A percentile compares a stretch with the other conserved stretches of the same genome.
Evolutionary conservation across 805 yeast genomes (phyloP).

Genomic region (Kodamaea leandrae): DNA sequence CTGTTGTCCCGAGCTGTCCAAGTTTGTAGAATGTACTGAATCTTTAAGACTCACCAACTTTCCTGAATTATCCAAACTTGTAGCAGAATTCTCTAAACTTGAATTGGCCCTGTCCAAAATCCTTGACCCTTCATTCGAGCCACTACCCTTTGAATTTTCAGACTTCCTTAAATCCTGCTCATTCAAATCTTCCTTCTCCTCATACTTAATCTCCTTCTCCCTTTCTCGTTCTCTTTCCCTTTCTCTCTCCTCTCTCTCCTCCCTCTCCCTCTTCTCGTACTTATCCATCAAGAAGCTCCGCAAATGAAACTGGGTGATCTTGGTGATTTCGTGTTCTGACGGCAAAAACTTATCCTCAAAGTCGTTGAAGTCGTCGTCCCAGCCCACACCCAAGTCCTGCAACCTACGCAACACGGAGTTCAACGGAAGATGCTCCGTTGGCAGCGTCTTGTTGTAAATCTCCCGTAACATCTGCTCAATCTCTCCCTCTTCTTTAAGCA

Average conservation of each 20-base stretch:
- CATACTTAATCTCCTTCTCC: neutral
- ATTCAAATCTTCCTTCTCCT: neutral
- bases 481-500: slow-evolving; percentile 47
- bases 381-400: slow-evolving; percentile 77
- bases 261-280: slow-evolving; percentile 14
- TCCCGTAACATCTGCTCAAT: slow-evolving; percentile 47
- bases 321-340: slow-evolving; percentile 86
- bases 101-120: no score
- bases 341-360: slow-evolving; percentile 82
- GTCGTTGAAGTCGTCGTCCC: slow-evolving; percentile 81
- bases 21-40: no score
- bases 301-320: slow-evolving; percentile 85
- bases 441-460: slow-evolving; percentile 53
- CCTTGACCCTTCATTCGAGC: no score
- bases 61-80: no score
- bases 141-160: neutral
- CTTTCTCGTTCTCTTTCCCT: neutral
- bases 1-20: no score
- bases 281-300: slow-evolving; percentile 67
- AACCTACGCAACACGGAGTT: slow-evolving; percentile 67
- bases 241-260: neutral
- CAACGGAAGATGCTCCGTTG: slow-evolving; percentile 66
- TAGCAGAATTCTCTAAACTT: no score
- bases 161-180: neutral
- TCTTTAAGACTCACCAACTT: no score